Evolutionary conservation across 2,329 filamentous ascomycete species (phyloP), one percentile per base, ranked within the genome.

Genomic region (Colletotrichum camelliae): DNA sequence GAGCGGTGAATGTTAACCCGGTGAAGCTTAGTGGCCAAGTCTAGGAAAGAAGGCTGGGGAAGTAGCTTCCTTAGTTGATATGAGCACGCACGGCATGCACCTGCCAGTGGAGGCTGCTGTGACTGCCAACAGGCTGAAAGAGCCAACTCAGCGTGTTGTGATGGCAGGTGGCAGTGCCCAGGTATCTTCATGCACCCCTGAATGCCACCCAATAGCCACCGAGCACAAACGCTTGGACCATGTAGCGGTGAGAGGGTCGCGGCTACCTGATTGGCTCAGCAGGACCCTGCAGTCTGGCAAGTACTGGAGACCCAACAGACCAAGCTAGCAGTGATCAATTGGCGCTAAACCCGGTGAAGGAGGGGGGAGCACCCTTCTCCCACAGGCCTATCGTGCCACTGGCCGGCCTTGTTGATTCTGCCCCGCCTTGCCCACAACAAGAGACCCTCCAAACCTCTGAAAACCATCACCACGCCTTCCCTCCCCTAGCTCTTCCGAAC

Each of bases 401-500:
- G 72, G 74, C 67, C 18, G 70, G 70, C 64, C 70, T 77, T 72
- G 73, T 77, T 80, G 77, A 79, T 78, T 76, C 70, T 77, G 80
- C 80, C 80, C 80, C 80, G 79, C 79, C 78, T 79, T 79, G 76
- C 75, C 80, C 79, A 82, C 80, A 81, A 79, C 78, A 80, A 76
- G 61, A 62, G 65, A 61, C 65, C 65, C 74, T 81, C 80, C 81
- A 79, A 79, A 80, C 77, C 72, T 80, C 78, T 77, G 79, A 83
- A 84, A 81, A 80, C 79, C 82, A 85, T 83, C 83, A 82, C 80
- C 80, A 78, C 78, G 70, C 77, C 75, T 78, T 79, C 78, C 78
- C 77, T 78, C 78, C 72, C 81, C 78, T 78, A 78, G 78, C 79
- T 79, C 78, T 79, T 80, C 78, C 72, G 74, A 77, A 77, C 76